These are phyloP conservation scores for Purpureocillium takamizusanense DNA, from an alignment of 2,329 filamentous ascomycete species.

Conservation along the genomic window DNA sequence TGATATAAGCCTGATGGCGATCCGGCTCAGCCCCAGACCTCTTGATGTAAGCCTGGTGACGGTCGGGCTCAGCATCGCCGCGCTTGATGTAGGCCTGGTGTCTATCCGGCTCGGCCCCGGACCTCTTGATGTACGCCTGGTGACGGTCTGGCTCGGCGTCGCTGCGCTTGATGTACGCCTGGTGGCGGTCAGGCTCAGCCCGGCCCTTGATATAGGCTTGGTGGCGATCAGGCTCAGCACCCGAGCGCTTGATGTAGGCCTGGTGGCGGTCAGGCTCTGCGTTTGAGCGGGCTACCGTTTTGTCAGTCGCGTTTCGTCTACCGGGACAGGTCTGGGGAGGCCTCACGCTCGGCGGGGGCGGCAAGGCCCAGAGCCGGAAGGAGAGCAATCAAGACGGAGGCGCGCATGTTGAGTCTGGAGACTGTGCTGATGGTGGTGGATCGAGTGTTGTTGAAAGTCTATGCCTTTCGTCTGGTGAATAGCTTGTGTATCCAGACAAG, in stretches of 20 bases:
- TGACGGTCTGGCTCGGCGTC: not conserved
- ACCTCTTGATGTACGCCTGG: not conserved
- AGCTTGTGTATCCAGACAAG: no score
- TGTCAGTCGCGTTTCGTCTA: no score
- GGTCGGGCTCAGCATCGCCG: not conserved
- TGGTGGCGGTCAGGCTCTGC: not conserved
- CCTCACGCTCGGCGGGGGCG: constrained; percentile 1
- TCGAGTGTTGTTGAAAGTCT: no score
- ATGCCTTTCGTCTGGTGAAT: no score
- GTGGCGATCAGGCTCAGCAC: constrained; percentile 3
- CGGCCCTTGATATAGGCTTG: not conserved
- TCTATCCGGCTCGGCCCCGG: not conserved
- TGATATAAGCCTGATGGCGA: not conserved
- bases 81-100: not conserved
- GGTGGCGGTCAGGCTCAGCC: no score
- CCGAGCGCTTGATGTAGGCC: not conserved
- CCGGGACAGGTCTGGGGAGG: no score
- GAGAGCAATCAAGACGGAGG: not conserved
- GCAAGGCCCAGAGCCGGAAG: constrained; percentile 4
- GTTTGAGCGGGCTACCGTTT: no score
- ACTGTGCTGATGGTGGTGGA: no score
- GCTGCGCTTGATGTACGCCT: no score
- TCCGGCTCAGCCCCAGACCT: not conserved
- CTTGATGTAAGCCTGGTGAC: constrained; percentile 1
- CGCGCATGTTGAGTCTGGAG: constrained; percentile 1